Conservation (phyloP, 306 rosid species). For the Myrica gale region DNA sequence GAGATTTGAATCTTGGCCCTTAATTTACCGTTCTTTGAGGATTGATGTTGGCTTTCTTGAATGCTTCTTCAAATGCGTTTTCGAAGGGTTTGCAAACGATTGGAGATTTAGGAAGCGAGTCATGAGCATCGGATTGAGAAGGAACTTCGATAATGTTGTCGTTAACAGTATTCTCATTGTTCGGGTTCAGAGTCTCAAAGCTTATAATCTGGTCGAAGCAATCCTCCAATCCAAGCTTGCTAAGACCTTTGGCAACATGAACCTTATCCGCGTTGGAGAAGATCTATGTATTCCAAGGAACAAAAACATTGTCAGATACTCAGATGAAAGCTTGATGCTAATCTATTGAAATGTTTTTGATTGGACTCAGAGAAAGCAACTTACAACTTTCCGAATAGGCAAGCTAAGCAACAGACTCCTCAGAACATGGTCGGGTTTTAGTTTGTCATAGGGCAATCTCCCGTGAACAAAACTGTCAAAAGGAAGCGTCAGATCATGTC, state of each 20-base stretch:
- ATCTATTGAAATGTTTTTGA: neutral
- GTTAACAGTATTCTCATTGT: conserved; percentile 8
- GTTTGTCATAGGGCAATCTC: conserved; percentile 63
- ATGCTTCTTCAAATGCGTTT: conserved; percentile 57
- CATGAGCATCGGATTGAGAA: conserved; percentile 33
- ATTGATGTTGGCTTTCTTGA: conserved; percentile 59
- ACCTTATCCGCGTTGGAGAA: conserved; percentile 65
- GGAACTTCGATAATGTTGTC: conserved; percentile 32
- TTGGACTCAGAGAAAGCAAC: conserved; percentile 14
- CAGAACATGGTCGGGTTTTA: conserved; percentile 71
- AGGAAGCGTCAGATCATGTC: conserved; percentile 18
- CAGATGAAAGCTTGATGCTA: neutral
- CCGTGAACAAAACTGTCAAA: conserved; percentile 70
- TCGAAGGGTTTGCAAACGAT: conserved; percentile 80
- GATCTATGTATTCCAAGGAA: conserved; percentile 36
- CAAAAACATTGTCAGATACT: neutral
- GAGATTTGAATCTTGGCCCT: neutral
- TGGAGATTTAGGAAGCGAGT: conserved; percentile 51
- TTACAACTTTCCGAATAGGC: conserved; percentile 74
- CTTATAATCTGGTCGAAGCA: conserved; percentile 71
- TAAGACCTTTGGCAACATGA: conserved; percentile 60
- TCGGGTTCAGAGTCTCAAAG: conserved; percentile 81
- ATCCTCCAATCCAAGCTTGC: conserved; percentile 78
- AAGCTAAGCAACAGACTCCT: conserved; percentile 65
- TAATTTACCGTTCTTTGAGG: conserved; percentile 69